phyloP scores from a whole-genome alignment of 805 yeast genomes.

The Starmerella cellae region DNA sequence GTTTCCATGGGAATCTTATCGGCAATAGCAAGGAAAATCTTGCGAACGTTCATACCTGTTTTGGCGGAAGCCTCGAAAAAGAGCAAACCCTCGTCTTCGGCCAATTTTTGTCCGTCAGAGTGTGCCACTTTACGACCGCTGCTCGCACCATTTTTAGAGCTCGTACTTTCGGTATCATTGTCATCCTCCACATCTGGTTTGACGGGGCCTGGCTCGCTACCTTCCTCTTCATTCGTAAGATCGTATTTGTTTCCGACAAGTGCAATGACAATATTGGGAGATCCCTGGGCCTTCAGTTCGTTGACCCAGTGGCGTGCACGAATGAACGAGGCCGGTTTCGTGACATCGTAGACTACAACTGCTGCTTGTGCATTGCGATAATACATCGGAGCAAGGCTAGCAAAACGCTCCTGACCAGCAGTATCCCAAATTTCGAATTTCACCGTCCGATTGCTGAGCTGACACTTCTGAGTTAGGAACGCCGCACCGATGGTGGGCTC shows the following conservation, averaged over 20 bases:
- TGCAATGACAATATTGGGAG: slow-evolving; percentile 83
- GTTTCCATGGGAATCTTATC: slow-evolving; percentile 58
- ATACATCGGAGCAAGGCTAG: slow-evolving; percentile 92
- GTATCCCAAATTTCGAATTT: slow-evolving; percentile 61
- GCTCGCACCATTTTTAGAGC: background rate
- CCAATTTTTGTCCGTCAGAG: slow-evolving; percentile 76
- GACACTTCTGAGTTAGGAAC: slow-evolving; percentile 83
- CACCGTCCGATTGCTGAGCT: slow-evolving; percentile 71
- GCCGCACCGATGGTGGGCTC: slow-evolving; percentile 99
- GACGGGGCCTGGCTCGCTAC: slow-evolving; percentile 23
- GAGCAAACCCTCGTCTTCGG: slow-evolving; percentile 79
- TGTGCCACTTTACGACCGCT: slow-evolving; percentile 60
- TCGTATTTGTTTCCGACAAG: slow-evolving; percentile 89
- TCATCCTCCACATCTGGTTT: slow-evolving; percentile 28
- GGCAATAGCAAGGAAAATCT: slow-evolving; percentile 83
- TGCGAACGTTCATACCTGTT: slow-evolving; percentile 75
- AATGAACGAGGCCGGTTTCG: slow-evolving; percentile 86
- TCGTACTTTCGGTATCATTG: slow-evolving; percentile 26
- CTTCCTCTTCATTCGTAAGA: slow-evolving; percentile 39
- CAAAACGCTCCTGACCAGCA: slow-evolving; percentile 96
- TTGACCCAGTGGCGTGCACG: slow-evolving; percentile 98
- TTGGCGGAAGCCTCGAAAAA: slow-evolving; percentile 94
- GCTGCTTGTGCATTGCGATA: slow-evolving; percentile 97
- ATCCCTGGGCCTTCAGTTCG: slow-evolving; percentile 88
- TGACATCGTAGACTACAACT: slow-evolving; percentile 84